Base-by-base conservation (phyloP, 805 yeast species). In the Teunomyces kruisii region DNA sequence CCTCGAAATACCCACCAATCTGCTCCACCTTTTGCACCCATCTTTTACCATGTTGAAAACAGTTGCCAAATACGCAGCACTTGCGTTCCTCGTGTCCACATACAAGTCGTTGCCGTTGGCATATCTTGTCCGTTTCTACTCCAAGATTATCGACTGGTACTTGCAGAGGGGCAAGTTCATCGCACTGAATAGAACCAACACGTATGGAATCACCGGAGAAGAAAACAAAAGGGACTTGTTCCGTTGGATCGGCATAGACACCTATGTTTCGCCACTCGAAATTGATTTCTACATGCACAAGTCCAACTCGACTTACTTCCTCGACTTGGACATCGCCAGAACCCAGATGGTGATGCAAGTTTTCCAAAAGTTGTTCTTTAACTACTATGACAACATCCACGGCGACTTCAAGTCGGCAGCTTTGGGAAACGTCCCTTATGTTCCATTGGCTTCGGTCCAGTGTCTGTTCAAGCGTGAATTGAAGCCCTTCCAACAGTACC, bases 241-340 rank as follows among this genome's bases (percentile, higher is more conserved):
- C 59, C 67, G 71, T 9, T 70, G 76, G 36, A 58, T 70, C 1
- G 54, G 60, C 10, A 70, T 70, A 51, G 51, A 61, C 16, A 77
- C 90, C 0, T 80, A 79, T 48, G 86, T 86, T 24, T 83, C 92
- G 1, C 81, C 86, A 6, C 65, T 86, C 57, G 97, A 91, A 59
- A 82, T 88, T 58, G 97, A 91, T 64, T 78, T 87, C 70, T 88
- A 88, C 58, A 56, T 89, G 39, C 98, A 91, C 70, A 92, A 91
- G 68, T 81, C 86, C 45, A 92, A 92, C 62, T 82, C 92, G 6
- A 86, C 96, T 1, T 92, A 91, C 65, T 85, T 86, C 57, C 67
- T 74, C 14, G 97, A 91, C 53, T 70, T 88, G 59, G 97, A 91
- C 59, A 73, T 89, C 50, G 81, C 88, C 2, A 79, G 97, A 59